Evolutionary conservation across 148 eudicot species (phyloP), one percentile per base, ranked within the genome.

Genomic region (Salicornia ramosissima): DNA sequence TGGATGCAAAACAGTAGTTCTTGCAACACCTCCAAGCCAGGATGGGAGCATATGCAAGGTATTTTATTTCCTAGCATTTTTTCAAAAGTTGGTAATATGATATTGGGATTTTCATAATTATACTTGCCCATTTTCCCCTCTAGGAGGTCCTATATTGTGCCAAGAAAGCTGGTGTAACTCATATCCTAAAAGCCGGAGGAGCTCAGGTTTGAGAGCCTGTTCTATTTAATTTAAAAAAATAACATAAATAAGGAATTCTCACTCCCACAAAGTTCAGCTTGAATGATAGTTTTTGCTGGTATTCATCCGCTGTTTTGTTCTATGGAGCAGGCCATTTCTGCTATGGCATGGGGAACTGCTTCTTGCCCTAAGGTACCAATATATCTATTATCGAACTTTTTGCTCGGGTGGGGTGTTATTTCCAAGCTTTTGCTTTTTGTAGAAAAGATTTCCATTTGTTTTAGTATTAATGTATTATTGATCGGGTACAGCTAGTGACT

Each of bases 301-400:
- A 8, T 46, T 62, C 40, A 31, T 62, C 6, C 28, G 64, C 25
- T 61, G 42, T n/a, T 60, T 5, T 76, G 52, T 29, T 64, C 30
- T 49, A 42, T 70, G 76, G 79, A 78, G 68, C 78, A 91, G 97
- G 99, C 99, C 46, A 91, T 95, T 71, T 76, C 97, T 83, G 99
- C 99, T 77, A 91, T 95, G 99, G 99, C 99, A 42, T 95, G 99
- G 99, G 99, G 99, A 52, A 95, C 99, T n/a, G 66, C 86, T 21
- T 91, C 97, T 56, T 95, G 99, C 76, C 99, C 99, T 33, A 95
- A 95, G 99, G 99, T 95, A 83, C 39, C 64, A 14, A 56, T 16
- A 24, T 11, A 49, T 47, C 10, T 10, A 71, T 42, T 0, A 64
- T 71, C 49, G 46, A 47, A 30, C 0, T 25, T 40, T 10, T 34